Conservation (phyloP, 1,284 basidiomycete genomes). For the Cutaneotrichosporon arboriforme region DNA sequence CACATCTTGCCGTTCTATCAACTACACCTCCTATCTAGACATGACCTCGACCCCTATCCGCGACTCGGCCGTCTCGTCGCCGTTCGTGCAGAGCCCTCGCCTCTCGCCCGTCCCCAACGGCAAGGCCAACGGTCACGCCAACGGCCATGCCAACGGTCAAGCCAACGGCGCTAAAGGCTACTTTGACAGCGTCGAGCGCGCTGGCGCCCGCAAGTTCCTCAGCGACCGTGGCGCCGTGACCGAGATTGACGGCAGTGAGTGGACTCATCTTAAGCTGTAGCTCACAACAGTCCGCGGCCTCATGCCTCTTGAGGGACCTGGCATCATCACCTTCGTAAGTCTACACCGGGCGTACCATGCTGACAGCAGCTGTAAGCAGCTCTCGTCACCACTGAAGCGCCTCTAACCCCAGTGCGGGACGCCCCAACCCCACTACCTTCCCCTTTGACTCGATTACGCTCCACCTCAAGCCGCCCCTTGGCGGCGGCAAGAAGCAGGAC, state of each 20-base stretch:
- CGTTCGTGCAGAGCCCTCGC: slow-evolving; percentile 12
- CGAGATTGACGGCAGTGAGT: slow-evolving; percentile 37
- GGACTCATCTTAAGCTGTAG: not conserved
- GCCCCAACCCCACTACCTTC: slow-evolving; percentile 82
- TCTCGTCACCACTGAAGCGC: not conserved
- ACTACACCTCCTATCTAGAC: not conserved
- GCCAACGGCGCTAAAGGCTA: not conserved
- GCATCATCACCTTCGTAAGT: slow-evolving; percentile 72
- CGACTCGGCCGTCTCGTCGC: slow-evolving; percentile 18
- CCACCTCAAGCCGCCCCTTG: slow-evolving; percentile 50
- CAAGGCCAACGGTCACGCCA: not conserved
- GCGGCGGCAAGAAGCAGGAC: slow-evolving; percentile 49
- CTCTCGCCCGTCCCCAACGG: slow-evolving; percentile 1
- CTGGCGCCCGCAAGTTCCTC: slow-evolving; percentile 13
- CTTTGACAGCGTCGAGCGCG: not conserved
- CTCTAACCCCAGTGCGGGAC: slow-evolving; percentile 48
- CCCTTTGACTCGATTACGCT: slow-evolving; percentile 71
- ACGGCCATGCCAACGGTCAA: slow-evolving; percentile 4
- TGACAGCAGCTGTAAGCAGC: slow-evolving; percentile 24
- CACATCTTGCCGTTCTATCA: not conserved
- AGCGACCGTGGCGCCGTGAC: slow-evolving; percentile 24
- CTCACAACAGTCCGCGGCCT: slow-evolving; percentile 54
- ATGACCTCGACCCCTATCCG: not conserved
- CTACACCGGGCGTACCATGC: not conserved
- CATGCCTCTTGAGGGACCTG: slow-evolving; percentile 71